Evolutionary conservation across 352 stramenopile genomes (phyloP).

Genomic region (Aphanomyces invadans): DNA sequence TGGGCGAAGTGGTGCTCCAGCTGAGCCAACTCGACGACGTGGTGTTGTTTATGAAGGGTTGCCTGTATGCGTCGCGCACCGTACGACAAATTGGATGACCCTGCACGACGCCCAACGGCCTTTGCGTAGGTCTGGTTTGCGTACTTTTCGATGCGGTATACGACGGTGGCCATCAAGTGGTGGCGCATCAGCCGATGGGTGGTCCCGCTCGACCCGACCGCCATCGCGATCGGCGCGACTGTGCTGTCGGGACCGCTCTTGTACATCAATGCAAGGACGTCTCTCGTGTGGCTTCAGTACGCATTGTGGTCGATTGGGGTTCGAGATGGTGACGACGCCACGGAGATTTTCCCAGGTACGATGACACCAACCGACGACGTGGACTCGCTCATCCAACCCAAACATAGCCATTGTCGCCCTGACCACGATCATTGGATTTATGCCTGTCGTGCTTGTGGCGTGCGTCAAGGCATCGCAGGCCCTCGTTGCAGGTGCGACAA

Average conservation of each 20-base stretch:
- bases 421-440: not conserved
- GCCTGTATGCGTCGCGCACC: not conserved
- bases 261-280: not conserved
- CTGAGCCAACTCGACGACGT: not conserved
- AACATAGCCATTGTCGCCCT: not conserved
- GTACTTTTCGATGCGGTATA: not conserved
- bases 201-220: not conserved
- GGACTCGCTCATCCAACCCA: not conserved
- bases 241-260: not conserved
- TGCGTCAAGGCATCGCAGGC: not conserved
- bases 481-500: not conserved
- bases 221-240: not conserved
- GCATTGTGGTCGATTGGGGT: not conserved
- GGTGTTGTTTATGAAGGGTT: not conserved
- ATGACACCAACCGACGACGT: too few species aligned
- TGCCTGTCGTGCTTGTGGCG: not conserved
- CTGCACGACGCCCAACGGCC: not conserved
- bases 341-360: not conserved
- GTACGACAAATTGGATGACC: not conserved
- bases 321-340: not conserved
- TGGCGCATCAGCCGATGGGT: not conserved
- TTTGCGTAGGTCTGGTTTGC: not conserved
- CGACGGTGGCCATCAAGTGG: not conserved
- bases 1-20: not conserved
- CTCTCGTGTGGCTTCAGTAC: not conserved